Base-by-base conservation (phyloP, 495 filamentous ascomycete species). In the Daldinia bambusicola region DNA sequence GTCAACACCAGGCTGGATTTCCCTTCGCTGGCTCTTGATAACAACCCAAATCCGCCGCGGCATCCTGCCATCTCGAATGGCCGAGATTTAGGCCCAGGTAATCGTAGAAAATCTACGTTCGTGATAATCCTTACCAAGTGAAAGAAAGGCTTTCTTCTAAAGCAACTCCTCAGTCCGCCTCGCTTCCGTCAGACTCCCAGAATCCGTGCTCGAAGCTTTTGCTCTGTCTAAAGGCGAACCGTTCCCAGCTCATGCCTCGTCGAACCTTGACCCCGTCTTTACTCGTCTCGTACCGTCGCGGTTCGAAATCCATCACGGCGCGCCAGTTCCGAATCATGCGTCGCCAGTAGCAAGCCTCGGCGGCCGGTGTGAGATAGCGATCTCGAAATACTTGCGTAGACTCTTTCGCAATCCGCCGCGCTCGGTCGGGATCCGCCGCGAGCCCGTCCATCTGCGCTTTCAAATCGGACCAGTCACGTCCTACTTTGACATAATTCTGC, bases 401-500 rank as follows among this genome's bases (percentile, higher is more conserved):
- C 69, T 89, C 88, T 50, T 85, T 78, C 13, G 84, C 84, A 63
- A 87, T 87, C 6, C 78, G 80, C 58, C 81, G 76, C 1, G 83
- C 83, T n/a, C 82, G 68, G 2, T 76, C 65, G 18, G 81, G 79
- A 51, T 87, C 74, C 6, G 67, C 73, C 32, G 78, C 69, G 20
- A 85, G 74, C 66, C 79, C 84, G 1, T 66, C 65, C 50, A 85
- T 76, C 22, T 79, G 79, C 1, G 70, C 74, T 66, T 81, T 83
- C n/a, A 86, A 64, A 59, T 86, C 84, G 9, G 77, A 80, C 82
- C 84, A 85, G 66, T 85, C 83, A 1, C 79, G 81, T 6, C 70
- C 70, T 4, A 85, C 83, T 71, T 84, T 84, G 31, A 86, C 78
- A 51, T 84, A 90, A 63, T 90, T 92, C 70, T 72, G n/a, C n/a